Evolutionary conservation across 345 rosid genomes (phyloP), one percentile per base, ranked within the genome.

Genomic region (Arabis alpina): DNA sequence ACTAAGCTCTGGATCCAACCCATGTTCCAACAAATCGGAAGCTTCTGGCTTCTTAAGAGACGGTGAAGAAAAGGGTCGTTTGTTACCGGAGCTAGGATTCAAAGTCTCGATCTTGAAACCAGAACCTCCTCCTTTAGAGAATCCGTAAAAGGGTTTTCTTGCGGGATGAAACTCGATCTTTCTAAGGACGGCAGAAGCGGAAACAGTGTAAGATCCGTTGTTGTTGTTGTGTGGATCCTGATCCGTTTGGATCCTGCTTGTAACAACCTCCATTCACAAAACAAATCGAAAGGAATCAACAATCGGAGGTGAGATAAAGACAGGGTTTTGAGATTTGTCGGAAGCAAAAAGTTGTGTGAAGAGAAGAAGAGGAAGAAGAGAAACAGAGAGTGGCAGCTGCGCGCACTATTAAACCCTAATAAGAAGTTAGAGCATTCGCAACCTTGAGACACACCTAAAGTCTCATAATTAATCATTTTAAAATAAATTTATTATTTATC

Each of bases 81-180:
- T 79, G 74, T 61, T 74, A 66, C 42, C 75, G 39, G 75, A 65
- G 54, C 44, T 51, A n/a, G 91, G 86, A 73, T 91, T 91, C 68
- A 89, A 72, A 11, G 94, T 88, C 79, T 91, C 96, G 28, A 91
- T 77, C 81, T 77, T 78, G 70, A 91, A 93, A 86, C 84, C 87
- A 4, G 83, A 82, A 37, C 28, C 3, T 2, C 73, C 54, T 37
- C 73, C 54, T 37, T 52, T 79, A 3, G 60, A 73, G 55, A 84
- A 73, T 9, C 86, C 95, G 6, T 43, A 58, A 40, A 75, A 86
- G 16, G 77, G 81, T 58, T 84, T 90, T 34, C 87, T 84, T 2
- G 92, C 91, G 2, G 78, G 97, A 5, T 81, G 88, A 65, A 93
- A 88, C 77, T 81, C 83, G 57, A 90, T 83, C 80, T 59, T 84